These are phyloP conservation scores for Ambrosia hybrid DNA, from an alignment of 140 eudicot species.

Conservation along the genomic window DNA sequence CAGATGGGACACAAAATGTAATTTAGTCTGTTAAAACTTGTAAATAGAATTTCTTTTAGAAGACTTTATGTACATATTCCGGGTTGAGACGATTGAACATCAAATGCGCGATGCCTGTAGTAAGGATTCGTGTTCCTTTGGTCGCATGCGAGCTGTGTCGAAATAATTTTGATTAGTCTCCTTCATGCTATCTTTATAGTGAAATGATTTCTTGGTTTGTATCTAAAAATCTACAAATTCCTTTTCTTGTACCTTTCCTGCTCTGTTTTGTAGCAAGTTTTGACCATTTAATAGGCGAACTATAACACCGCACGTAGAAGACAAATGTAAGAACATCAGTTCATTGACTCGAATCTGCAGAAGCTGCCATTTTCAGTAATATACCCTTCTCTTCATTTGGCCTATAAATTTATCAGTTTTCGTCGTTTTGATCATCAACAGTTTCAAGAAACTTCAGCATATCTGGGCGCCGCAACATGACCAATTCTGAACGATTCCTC, in stretches of 20 bases:
- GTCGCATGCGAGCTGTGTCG: not conserved
- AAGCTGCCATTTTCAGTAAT: slow-evolving; percentile 29
- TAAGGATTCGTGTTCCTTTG: too few species aligned
- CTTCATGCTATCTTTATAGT: slow-evolving; percentile 8
- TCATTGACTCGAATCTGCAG: not conserved
- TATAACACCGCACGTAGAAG: not conserved
- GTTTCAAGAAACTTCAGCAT: not conserved
- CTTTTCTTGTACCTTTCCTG: slow-evolving; percentile 22
- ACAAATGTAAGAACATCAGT: slow-evolving; percentile 29
- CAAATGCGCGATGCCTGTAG: too few species aligned
- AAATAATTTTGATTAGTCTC: not conserved
- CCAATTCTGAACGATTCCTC: slow-evolving; percentile 30
- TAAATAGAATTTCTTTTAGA: too few species aligned
- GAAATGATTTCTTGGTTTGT: slow-evolving; percentile 23
- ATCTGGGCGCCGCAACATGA: slow-evolving; percentile 18
- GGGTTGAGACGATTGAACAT: too few species aligned
- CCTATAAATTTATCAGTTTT: slow-evolving; percentile 19
- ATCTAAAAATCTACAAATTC: slow-evolving; percentile 31
- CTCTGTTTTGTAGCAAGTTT: slow-evolving; percentile 26
- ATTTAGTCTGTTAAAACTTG: too few species aligned
- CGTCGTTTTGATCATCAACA: slow-evolving; percentile 15
- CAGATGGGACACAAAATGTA: too few species aligned
- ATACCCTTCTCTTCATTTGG: slow-evolving; percentile 18
- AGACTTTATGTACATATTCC: too few species aligned
- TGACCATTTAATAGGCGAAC: not conserved